A percentile compares a stretch with the other conserved stretches of the same genome.
Evolutionary conservation across 352 stramenopile species (phyloP).

Genomic region (Phytophthora tubulina): DNA sequence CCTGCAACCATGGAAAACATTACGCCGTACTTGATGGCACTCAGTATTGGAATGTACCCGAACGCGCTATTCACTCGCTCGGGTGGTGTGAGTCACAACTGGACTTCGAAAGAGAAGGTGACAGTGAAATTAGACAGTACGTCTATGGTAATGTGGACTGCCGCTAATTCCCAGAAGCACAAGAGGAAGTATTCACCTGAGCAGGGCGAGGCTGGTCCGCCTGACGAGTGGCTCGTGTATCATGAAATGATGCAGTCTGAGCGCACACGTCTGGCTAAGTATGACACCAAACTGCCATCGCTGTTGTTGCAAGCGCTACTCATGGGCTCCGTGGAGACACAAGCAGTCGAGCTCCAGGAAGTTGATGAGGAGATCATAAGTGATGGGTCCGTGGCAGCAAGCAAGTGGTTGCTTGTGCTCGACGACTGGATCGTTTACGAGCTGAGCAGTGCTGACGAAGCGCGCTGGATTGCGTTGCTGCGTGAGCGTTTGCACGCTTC

Average conservation of each 20-base stretch:
- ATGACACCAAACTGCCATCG: constrained; percentile 75
- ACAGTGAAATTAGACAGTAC: constrained; percentile 75
- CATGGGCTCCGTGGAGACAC: constrained; percentile 61
- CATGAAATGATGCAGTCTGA: constrained; percentile 90
- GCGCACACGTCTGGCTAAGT: constrained; percentile 70
- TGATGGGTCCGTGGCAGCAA: constrained; percentile 7
- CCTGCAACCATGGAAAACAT: constrained; percentile 43
- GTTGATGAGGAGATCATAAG: constrained; percentile 17
- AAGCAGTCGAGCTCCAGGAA: constrained; percentile 43
- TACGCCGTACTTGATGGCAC: constrained; percentile 69
- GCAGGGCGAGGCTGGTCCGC: constrained; percentile 35
- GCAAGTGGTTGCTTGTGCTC: constrained; percentile 64
- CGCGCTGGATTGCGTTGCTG: constrained; percentile 55
- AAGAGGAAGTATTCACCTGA: constrained; percentile 38
- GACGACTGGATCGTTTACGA: constrained; percentile 86
- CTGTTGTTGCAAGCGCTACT: constrained; percentile 64
- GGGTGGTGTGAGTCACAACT: constrained; percentile 59
- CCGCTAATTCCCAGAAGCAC: constrained; percentile 28
- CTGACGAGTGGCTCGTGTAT: constrained; percentile 79
- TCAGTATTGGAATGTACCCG: constrained; percentile 78
- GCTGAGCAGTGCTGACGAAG: constrained; percentile 53
- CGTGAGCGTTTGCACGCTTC: constrained; percentile 66
- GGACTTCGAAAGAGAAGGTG: constrained; percentile 85
- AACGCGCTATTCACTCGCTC: constrained; percentile 69
- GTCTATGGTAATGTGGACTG: constrained; percentile 62